These are phyloP conservation scores for Aspergillus aculeatinus DNA, from an alignment of 2,329 filamentous ascomycete genomes.

Conservation along the genomic window DNA sequence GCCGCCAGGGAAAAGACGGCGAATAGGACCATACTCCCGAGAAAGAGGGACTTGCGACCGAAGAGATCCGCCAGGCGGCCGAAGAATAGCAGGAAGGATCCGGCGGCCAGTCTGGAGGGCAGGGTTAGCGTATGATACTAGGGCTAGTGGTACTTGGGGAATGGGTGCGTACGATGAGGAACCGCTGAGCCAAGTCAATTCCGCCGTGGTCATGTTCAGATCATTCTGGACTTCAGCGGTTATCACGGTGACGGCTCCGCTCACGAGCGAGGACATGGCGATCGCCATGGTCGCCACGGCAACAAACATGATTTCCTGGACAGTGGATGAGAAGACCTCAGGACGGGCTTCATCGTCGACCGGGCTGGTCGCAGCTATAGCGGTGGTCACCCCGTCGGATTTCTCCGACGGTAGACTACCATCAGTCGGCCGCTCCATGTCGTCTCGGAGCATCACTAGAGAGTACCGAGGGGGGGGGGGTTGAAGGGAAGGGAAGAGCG, in stretches of 20 bases:
- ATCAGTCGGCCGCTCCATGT: background rate
- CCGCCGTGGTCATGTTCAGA: constrained; percentile 61
- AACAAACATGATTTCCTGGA: constrained; percentile 65
- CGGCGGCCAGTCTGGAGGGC: constrained; percentile 54
- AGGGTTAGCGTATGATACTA: background rate
- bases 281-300: constrained; percentile 67
- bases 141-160: background rate
- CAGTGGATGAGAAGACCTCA: constrained; percentile 55
- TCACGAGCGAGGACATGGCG: constrained; percentile 60
- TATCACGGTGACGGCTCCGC: constrained; percentile 61
- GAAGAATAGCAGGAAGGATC: constrained; percentile 65
- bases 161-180: constrained; percentile 52
- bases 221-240: constrained; percentile 61
- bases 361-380: background rate
- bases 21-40: constrained; percentile 60
- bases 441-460: background rate
- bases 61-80: constrained; percentile 66
- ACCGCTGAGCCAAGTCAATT: constrained; percentile 68
- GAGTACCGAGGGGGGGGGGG: background rate
- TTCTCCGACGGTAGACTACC: background rate
- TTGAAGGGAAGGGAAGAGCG: background rate
- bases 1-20: constrained; percentile 57
- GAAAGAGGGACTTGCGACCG: constrained; percentile 62
- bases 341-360: constrained; percentile 28
- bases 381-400: background rate